A percentile compares a stretch with the other conserved stretches of the same genome.
Evolutionary conservation across 306 rosid species (phyloP).

Genomic region (peach (Prunus persica)): DNA sequence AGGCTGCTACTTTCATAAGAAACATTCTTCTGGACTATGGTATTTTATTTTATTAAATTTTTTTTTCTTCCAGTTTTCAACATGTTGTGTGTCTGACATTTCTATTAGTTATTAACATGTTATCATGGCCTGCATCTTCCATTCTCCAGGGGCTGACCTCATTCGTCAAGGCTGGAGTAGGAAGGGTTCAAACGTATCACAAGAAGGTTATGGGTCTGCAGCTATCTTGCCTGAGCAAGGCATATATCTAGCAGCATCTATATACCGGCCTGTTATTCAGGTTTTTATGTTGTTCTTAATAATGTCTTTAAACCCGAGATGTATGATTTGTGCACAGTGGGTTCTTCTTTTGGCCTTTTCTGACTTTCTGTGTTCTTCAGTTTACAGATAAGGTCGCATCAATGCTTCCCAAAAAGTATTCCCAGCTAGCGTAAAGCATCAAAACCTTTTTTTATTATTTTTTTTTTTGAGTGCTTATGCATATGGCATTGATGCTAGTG

Average conservation of each 20-base stretch:
- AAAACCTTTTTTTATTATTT: conserved; percentile 1
- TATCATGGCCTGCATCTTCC: conserved; percentile 12
- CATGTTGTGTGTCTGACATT: background rate
- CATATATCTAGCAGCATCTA: conserved; percentile 90
- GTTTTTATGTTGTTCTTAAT: conserved; percentile 33
- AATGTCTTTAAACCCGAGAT: background rate
- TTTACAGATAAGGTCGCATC: conserved; percentile 91
- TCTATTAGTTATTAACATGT: background rate
- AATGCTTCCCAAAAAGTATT: conserved; percentile 84
- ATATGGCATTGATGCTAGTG: background rate
- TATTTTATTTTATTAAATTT: background rate
- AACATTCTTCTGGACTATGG: background rate
- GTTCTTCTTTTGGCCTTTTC: conserved; percentile 21
- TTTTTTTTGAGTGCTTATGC: conserved; percentile 6
- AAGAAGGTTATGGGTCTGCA: conserved; percentile 98
- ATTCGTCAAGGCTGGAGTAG: conserved; percentile 98
- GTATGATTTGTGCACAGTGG: background rate
- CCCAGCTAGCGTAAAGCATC: conserved; percentile 78
- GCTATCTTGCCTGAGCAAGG: conserved; percentile 98
- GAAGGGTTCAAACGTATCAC: conserved; percentile 77
- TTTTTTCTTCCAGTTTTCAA: background rate
- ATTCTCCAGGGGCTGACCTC: conserved; percentile 70
- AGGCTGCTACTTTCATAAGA: background rate
- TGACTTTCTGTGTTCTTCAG: conserved; percentile 52
- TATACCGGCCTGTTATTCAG: conserved; percentile 97